Conservation (phyloP, 2,329 filamentous ascomycete species). For the Parafenestella ontariensis region DNA sequence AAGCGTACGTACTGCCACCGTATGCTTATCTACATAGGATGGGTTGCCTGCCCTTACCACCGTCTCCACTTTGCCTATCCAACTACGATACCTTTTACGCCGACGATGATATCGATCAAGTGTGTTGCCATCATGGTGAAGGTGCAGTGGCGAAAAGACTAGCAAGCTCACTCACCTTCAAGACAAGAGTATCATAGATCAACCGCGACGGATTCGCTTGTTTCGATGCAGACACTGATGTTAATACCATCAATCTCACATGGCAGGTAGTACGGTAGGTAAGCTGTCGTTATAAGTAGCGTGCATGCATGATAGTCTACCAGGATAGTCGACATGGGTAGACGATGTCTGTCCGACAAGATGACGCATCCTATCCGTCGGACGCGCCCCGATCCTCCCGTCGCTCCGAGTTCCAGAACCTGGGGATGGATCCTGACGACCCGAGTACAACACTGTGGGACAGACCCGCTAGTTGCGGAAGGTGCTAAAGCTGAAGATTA, state of each 20-base stretch:
- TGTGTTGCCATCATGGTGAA: not conserved
- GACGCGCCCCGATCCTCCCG: constrained; percentile 13
- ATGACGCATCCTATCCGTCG: constrained; percentile 8
- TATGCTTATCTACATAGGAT: constrained; percentile 24
- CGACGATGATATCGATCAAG: constrained; percentile 44
- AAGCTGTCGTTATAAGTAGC: constrained; percentile 12
- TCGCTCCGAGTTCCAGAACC: constrained; percentile 8
- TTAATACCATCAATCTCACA: too few relatives aligned
- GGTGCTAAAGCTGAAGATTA: too few relatives aligned
- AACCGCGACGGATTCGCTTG: not conserved
- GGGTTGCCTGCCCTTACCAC: constrained; percentile 43
- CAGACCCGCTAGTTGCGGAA: too few relatives aligned
- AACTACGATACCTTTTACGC: constrained; percentile 54
- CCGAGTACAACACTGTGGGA: too few relatives aligned
- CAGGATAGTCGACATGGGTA: constrained; percentile 20
- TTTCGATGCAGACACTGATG: too few relatives aligned
- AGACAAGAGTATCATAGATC: not conserved
- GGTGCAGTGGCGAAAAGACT: not conserved
- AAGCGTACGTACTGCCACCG: constrained; percentile 36
- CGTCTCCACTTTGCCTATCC: constrained; percentile 49
- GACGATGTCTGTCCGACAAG: constrained; percentile 6
- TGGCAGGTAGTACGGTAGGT: too few relatives aligned
- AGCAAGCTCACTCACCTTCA: not conserved
- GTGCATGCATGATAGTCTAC: constrained; percentile 9
- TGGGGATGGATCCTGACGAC: constrained; percentile 12